Evolutionary conservation across 441 rosid genomes (phyloP), one percentile per base, ranked within the genome.

Genomic region (Eutrema salsugineum): DNA sequence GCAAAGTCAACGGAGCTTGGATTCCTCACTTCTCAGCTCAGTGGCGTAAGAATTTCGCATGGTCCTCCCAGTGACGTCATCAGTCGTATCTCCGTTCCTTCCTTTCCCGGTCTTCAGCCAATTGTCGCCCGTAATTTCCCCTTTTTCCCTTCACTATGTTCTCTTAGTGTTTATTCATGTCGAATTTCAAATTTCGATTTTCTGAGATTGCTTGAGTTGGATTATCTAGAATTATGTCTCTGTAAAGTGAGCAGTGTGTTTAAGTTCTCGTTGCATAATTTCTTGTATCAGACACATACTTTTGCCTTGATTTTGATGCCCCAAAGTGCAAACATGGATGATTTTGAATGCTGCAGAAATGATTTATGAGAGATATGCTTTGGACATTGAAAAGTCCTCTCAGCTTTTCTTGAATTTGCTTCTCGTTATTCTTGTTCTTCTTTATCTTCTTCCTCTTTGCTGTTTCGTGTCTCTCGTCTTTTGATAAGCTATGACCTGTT

Each of bases 91-190:
- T 72, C 87, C 49, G 46, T 79, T 42, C 77, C 81, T 78, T 71
- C 77, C 54, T 19, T 77, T 19, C 82, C 88, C 5, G 67, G 79
- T 72, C 75, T 88, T 51, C 91, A 80, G 61, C 93, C 96, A 20
- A 77, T 77, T 1, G 81, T 90, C 72, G 97, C 96, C n/a, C 93
- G 97, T 94, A 86, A 77, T 58, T 40, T 73, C 66, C 66, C 44
- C 14, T 11, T 3, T 3, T 22, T 17, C 28, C 2, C 30, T 7
- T 47, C 36, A 1, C 3, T 14, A 0, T 10, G 2, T 49, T 28
- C 38, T 30, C 12, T 53, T 8, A 8, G 2, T 4, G 1, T 14
- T 54, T 7, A 14, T 44, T 14, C 49, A 39, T 57, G 48, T 66
- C 30, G 28, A 67, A 60, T 12, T 56, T 30, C 46, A 40, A 55